Evolutionary conservation across 2,329 filamentous ascomycete species (phyloP), one percentile per base, ranked within the genome.

Genomic region (Pseudogymnoascus sp.): DNA sequence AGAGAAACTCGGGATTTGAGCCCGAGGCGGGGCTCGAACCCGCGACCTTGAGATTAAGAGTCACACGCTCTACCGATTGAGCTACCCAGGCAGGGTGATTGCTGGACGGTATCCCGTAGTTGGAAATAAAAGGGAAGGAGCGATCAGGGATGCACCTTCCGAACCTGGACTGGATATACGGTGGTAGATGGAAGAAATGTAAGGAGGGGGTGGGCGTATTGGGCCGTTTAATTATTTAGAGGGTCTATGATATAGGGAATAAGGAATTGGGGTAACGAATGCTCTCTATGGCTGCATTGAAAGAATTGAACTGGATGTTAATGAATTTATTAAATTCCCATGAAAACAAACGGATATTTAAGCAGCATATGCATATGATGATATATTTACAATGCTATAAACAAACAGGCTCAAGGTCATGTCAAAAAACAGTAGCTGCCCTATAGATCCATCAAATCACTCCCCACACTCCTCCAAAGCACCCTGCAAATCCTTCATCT

Each of bases 1-100:
- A 57, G 51, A 57, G 51, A 57, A 34, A 57, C 51, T 57, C 51
- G 51, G 51, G 51, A 34, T 34, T 57, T 57, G 51, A 57, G 51
- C 51, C 51, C 51, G 51, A 57, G 51, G 51, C 51, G 51, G 51
- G 51, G 51, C 51, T 57, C 51, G 51, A 57, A 57, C 51, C 51
- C 51, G 51, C 51, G 51, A 57, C 51, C 51, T 57, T 57, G 51
- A 57, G 51, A 57, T 57, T 57, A 57, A 79, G 85, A 87, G 85
- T 86, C 84, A 86, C 81, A 87, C 84, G 84, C 84, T 87, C 85
- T 87, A 86, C 83, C 82, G 82, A 85, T 85, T 85, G 83, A 85
- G 83, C 83, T 85, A 86, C 59, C 59, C 59, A 61, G 59, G 59
- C 61, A 61, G 40, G 60, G 51, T 57, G 26, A 4, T 57, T 57